These are phyloP conservation scores for Panicum hallii DNA, from an alignment of 202 grass and related monocot species.

Conservation along the genomic window DNA sequence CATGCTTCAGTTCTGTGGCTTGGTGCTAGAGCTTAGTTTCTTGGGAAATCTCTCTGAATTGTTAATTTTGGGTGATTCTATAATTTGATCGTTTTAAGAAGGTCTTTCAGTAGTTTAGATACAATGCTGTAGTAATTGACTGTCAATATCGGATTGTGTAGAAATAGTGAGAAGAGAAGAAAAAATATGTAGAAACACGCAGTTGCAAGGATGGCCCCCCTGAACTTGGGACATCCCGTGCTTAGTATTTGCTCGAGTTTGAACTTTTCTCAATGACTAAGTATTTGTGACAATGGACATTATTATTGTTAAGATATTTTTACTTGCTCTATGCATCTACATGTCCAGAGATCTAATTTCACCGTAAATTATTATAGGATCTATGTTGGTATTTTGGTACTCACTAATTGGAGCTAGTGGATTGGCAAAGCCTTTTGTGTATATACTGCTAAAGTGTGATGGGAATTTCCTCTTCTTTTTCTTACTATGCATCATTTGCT, in stretches of 20 bases:
- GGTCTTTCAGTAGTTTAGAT: slow-evolving; percentile 4
- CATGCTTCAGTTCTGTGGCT: not conserved
- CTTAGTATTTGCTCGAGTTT: not conserved
- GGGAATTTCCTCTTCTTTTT: not conserved
- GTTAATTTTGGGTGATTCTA: slow-evolving; percentile 4
- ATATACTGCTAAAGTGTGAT: not conserved
- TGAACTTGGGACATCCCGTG: not conserved
- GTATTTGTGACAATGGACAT: not conserved
- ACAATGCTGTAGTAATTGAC: slow-evolving; percentile 1
- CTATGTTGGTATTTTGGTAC: slow-evolving; percentile 2
- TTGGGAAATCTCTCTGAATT: not conserved
- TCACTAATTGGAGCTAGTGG: slow-evolving; percentile 7
- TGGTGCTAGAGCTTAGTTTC: slow-evolving; percentile 22
- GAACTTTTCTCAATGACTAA: not conserved
- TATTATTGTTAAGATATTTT: not conserved
- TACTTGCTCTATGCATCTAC: not conserved
- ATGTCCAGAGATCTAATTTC: not conserved
- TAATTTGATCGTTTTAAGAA: slow-evolving; percentile 10
- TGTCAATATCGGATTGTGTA: not conserved
- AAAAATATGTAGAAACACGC: not conserved
- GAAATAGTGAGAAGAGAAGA: not conserved
- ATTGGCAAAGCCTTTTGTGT: not conserved
- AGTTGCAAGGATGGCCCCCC: slow-evolving; percentile 1
- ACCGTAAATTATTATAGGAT: slow-evolving; percentile 1
- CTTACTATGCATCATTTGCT: not conserved